A percentile compares a stretch with the other conserved stretches of the same genome.
These are phyloP conservation scores for Mortierella claussenii DNA, from an alignment of 192 early-diverging fungal species.

Conservation along the genomic window DNA sequence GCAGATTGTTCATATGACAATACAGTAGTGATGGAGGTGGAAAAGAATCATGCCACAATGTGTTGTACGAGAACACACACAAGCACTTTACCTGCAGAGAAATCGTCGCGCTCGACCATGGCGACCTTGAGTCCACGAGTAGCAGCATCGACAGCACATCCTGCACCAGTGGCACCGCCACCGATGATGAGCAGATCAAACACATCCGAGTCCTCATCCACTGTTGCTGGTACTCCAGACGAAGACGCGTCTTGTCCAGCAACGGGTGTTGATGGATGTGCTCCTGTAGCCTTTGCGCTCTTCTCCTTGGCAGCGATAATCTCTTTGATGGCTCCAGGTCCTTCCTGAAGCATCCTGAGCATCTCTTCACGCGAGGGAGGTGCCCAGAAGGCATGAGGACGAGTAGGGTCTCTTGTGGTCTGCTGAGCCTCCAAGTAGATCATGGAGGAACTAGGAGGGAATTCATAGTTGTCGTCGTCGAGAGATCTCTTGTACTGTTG, in stretches of 20 bases:
- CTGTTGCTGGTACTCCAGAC: no score
- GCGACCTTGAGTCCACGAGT: conserved; percentile 94
- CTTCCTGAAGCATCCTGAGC: conserved; percentile 70
- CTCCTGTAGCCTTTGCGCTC: background rate
- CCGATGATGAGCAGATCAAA: conserved; percentile 94
- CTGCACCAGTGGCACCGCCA: conserved; percentile 95
- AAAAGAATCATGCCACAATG: no score
- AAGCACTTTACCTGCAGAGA: conserved; percentile 72
- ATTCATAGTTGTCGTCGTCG: conserved; percentile 25
- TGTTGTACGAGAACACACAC: no score
- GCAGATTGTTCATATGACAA: no score
- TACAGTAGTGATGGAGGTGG: no score
- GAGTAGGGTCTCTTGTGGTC: conserved; percentile 33
- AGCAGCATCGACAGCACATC: conserved; percentile 91
- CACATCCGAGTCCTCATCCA: conserved; percentile 47
- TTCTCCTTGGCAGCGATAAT: conserved; percentile 44
- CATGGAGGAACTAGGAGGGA: conserved; percentile 45
- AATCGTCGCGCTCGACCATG: conserved; percentile 96
- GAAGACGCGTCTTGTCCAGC: background rate
- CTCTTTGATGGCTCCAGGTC: conserved; percentile 55
- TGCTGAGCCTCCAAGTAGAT: conserved; percentile 45
- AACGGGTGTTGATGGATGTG: conserved; percentile 6
- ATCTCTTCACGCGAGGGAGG: conserved; percentile 79
- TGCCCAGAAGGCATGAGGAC: conserved; percentile 78
- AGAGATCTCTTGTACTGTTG: conserved; percentile 11